Conservation (phyloP, 176 grass and related monocot species). For the Thinopyrum elongatum region DNA sequence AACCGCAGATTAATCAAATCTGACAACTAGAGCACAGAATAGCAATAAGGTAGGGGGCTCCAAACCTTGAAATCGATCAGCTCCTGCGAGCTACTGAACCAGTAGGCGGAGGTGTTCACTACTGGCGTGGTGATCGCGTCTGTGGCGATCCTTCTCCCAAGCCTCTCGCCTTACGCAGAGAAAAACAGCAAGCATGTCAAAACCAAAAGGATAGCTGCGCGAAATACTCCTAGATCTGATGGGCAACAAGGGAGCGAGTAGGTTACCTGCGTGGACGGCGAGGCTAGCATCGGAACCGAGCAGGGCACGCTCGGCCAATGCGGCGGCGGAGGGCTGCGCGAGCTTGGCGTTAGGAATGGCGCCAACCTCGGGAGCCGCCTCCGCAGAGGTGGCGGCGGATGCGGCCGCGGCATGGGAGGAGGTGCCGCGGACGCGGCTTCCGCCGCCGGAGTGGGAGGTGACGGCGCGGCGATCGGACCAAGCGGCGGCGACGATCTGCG, state of each 20-base stretch:
- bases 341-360: slow-evolving; percentile 59
- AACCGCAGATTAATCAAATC: slow-evolving; percentile 25
- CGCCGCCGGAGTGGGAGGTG: slow-evolving; percentile 43
- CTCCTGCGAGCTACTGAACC: slow-evolving; percentile 96
- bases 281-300: slow-evolving; percentile 94
- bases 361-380: slow-evolving; percentile 40
- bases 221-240: slow-evolving; percentile 33
- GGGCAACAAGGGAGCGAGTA: slow-evolving; percentile 2
- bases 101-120: slow-evolving; percentile 98
- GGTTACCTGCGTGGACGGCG: slow-evolving; percentile 88
- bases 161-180: slow-evolving; percentile 75
- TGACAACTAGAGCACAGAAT: background rate
- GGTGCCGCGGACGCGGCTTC: slow-evolving; percentile 47
- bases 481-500: slow-evolving; percentile 93
- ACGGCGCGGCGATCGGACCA: slow-evolving; percentile 63
- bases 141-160: slow-evolving; percentile 76
- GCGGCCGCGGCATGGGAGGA: slow-evolving; percentile 44
- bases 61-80: slow-evolving; percentile 95
- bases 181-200: slow-evolving; percentile 8
- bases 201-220: background rate
- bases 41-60: background rate
- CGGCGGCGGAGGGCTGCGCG: slow-evolving; percentile 54
- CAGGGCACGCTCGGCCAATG: slow-evolving; percentile 52
- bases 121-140: slow-evolving; percentile 96
- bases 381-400: slow-evolving; percentile 43